phyloP scores from a whole-genome alignment of 2,329 filamentous ascomycete species.

The Scortechinia acanthostroma region DNA sequence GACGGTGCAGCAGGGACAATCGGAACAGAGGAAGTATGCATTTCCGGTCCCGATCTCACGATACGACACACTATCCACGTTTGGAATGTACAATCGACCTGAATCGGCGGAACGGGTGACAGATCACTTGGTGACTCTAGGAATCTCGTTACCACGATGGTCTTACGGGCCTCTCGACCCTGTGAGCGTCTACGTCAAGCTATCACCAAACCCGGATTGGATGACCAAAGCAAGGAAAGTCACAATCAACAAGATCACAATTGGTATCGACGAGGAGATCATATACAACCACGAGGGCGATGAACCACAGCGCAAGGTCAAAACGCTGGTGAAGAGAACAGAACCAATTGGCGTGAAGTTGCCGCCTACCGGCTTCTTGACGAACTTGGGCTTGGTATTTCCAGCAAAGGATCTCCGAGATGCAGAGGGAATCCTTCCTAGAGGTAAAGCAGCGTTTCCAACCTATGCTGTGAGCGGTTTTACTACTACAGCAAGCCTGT shows the following conservation, averaged over 20 bases:
- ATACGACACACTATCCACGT: slow-evolving; percentile 95
- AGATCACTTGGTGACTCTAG: slow-evolving; percentile 85
- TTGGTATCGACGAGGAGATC: slow-evolving; percentile 92
- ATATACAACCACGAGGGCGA: slow-evolving; percentile 98
- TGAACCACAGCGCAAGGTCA: slow-evolving; percentile 83
- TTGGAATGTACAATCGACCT: slow-evolving; percentile 98
- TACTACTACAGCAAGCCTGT: slow-evolving; percentile 85
- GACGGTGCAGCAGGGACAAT: slow-evolving; percentile 83
- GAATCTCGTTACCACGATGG: slow-evolving; percentile 88
- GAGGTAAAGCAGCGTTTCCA: slow-evolving; percentile 81
- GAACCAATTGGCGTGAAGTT: slow-evolving; percentile 77
- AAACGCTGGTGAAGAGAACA: slow-evolving; percentile 76
- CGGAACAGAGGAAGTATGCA: slow-evolving; percentile 79
- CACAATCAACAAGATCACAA: slow-evolving; percentile 87
- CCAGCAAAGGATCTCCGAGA: slow-evolving; percentile 84
- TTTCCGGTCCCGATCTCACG: slow-evolving; percentile 86
- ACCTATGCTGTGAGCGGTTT: slow-evolving; percentile 84
- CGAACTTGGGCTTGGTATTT: slow-evolving; percentile 84
- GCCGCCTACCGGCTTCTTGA: slow-evolving; percentile 85
- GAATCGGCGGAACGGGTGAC: slow-evolving; percentile 79
- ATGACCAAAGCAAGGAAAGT: slow-evolving; percentile 83
- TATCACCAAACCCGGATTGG: slow-evolving; percentile 89
- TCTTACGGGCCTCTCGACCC: slow-evolving; percentile 93
- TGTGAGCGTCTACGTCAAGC: slow-evolving; percentile 89
- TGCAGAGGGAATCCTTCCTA: slow-evolving; percentile 76